Base-by-base conservation (phyloP, 2,329 filamentous ascomycete genomes). In the Bipolaris cookei region DNA sequence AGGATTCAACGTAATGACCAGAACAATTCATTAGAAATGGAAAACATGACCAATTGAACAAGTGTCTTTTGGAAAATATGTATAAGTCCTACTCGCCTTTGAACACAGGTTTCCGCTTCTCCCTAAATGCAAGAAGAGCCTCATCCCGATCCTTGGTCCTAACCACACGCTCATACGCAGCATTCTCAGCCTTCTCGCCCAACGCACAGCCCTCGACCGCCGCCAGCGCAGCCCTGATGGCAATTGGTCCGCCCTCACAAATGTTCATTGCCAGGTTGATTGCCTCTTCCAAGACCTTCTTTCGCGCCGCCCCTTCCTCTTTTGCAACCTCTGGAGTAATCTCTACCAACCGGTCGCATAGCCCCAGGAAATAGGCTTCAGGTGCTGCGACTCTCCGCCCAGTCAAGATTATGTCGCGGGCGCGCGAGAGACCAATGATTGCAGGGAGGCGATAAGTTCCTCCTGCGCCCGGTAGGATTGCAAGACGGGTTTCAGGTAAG, bases 391-490 rank as follows among this genome's bases (percentile, higher is more conserved):
- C 90, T 41, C 92, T 84, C n/a, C 95, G 86, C 3, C 95, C 95
- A 0, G 94, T 98, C 7, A 98, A 82, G 49, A 98, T 89, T 68
- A 98, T 80, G 76, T 99, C 94, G 48, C 93, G 84, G n/a, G 95
- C 95, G 53, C 92, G 87, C 23, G 84, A 82, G 21, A 90, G 79
- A 4, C 95, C 95, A 63, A 99, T 89, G 18, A 99, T 78, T 7
- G 84, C 85, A 1, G 92, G 92, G 0, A 99, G 86, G 8, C 95
- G 88, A 77, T 92, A 91, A 1, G 94, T 98, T 58, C 94, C 95
- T 41, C 95, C 95, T 2, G 94, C 95, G 57, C 95, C 95, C 3
- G 95, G 95, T 63, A 99, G 90, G 74, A 99, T 99, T 54, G 90
- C 95, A 2, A 99, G 84, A 2, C 93, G 85, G 1, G 95, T 98